Base-by-base conservation (phyloP, 2,329 filamentous ascomycete species). In the Ophiocordyceps sinensis region DNA sequence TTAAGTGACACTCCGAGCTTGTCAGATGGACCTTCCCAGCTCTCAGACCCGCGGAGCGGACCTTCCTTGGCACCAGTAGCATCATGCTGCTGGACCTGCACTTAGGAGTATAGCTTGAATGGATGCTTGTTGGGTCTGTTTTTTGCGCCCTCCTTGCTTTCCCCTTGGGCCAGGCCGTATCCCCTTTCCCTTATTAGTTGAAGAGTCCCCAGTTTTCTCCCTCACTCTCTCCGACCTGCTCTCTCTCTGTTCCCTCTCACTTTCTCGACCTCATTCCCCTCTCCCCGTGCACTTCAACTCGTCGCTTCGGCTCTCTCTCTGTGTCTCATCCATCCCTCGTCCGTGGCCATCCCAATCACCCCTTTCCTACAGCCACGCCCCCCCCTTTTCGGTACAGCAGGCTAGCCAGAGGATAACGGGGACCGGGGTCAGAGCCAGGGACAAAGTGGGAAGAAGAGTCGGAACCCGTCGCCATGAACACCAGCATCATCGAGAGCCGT, bases 401-500 rank as follows among this genome's bases (percentile, higher is more conserved):
- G 23, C 23, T 26, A 26, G 23, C 9, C 23, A 9, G 6, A 26
- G 9, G 9, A 26, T 6, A 26, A 26, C 5, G 23, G 23, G 9
- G 23, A 26, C 23, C 23, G 9, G 23, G 3, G 23, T 26, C 23
- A 9, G 23, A 2, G 9, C 9, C 23, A 26, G 23, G 23, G 6
- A 26, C 23, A 26, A 26, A 26, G 23, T 2, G 23, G 9, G 9
- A 26, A 26, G 6, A 26, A 26, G 23, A 26, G 23, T 9, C 23
- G 23, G 19, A 26, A 5, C 23, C 23, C 21, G 13, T 30, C 45
- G 53, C 45, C 47, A 71, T 73, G 66, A 68, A 71, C 53, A 73
- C 69, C 41, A 68, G 69, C 42, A 68, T 70, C 58, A 58, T 75
- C 49, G 59, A 66, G 49, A 71, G 70, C 58, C 87, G 82, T 57